phyloP scores from a whole-genome alignment of 2,329 filamentous ascomycete species.

The Podosphaera fusca region DNA sequence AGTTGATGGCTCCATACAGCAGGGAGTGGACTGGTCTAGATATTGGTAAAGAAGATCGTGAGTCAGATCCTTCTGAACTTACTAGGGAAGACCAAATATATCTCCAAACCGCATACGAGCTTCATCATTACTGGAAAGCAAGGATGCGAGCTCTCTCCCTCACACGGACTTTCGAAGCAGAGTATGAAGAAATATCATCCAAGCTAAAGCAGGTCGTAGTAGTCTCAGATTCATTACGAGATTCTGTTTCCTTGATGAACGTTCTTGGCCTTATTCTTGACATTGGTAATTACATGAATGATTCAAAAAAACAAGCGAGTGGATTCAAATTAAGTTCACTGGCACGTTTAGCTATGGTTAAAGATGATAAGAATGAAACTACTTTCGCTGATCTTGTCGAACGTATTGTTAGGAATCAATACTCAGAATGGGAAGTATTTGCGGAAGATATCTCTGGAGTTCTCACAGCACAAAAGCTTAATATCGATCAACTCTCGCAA shows the following conservation, averaged over 20 bases:
- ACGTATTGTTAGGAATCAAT: conserved; percentile 86
- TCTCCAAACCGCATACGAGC: conserved; percentile 73
- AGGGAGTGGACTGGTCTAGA: conserved; percentile 89
- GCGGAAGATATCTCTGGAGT: conserved; percentile 65
- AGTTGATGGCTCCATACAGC: conserved; percentile 83
- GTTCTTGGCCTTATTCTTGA: conserved; percentile 88
- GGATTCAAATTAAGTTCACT: conserved; percentile 96
- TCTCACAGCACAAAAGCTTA: conserved; percentile 63
- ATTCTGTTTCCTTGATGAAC: conserved; percentile 86
- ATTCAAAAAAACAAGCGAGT: conserved; percentile 90
- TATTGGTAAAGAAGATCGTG: conserved; percentile 51
- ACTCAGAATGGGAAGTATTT: conserved; percentile 86
- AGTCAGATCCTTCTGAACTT: conserved; percentile 69
- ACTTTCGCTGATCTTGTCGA: conserved; percentile 91
- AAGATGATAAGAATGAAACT: conserved; percentile 96
- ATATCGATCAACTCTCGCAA: conserved; percentile 70
- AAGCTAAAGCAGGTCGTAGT: conserved; percentile 70
- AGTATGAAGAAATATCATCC: conserved; percentile 76
- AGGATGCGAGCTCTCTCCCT: conserved; percentile 78
- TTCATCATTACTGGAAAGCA: conserved; percentile 97
- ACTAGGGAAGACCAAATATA: conserved; percentile 93
- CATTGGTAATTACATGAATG: conserved; percentile 99
- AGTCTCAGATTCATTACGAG: conserved; percentile 72
- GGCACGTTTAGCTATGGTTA: conserved; percentile 83
- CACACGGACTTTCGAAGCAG: conserved; percentile 60